Percentiles rank a stretch among this genome's conserved stretches.
Evolutionary conservation across 1,284 basidiomycete genomes (phyloP).

Genomic region (Sporisorium graminicola): DNA sequence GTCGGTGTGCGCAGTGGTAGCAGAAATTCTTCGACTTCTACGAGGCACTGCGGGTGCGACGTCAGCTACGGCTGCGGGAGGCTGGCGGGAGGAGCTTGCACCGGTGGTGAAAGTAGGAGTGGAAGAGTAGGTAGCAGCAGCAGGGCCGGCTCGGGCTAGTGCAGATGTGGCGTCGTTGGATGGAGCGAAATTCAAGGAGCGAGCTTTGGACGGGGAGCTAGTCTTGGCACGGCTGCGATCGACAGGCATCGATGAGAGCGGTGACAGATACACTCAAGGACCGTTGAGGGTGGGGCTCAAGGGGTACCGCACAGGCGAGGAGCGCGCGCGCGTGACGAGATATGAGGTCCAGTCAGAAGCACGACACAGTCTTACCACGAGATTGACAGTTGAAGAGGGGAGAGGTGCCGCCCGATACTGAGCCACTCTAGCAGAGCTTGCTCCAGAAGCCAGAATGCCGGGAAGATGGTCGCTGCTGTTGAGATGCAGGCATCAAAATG

Average conservation of each 20-base stretch:
- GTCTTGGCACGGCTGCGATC: conserved; percentile 35
- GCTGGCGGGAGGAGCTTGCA: conserved; percentile 7
- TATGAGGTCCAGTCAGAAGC: not conserved
- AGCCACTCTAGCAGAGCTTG: not conserved
- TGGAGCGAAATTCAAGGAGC: conserved; percentile 18
- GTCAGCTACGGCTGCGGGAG: not conserved
- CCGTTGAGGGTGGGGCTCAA: conserved; percentile 5
- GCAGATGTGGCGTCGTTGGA: not conserved
- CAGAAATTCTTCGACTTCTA: conserved; percentile 31
- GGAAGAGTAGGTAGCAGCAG: not conserved
- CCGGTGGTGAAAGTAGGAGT: not conserved
- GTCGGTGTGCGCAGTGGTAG: conserved; percentile 24
- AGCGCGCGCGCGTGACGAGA: not conserved
- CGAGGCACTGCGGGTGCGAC: conserved; percentile 12
- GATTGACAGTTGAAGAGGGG: not conserved
- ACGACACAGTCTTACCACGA: not conserved
- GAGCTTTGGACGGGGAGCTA: conserved; percentile 44
- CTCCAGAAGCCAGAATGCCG: not conserved
- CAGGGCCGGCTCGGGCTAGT: not conserved
- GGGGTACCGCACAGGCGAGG: not conserved
- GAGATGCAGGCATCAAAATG: conserved; percentile 12
- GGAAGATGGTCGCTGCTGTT: not conserved
- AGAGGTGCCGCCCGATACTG: not conserved
- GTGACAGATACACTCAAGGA: not conserved
- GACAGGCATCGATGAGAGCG: conserved; percentile 40